These are phyloP conservation scores for Aphanomyces stellatus DNA, from an alignment of 352 stramenopile genomes.

Conservation along the genomic window DNA sequence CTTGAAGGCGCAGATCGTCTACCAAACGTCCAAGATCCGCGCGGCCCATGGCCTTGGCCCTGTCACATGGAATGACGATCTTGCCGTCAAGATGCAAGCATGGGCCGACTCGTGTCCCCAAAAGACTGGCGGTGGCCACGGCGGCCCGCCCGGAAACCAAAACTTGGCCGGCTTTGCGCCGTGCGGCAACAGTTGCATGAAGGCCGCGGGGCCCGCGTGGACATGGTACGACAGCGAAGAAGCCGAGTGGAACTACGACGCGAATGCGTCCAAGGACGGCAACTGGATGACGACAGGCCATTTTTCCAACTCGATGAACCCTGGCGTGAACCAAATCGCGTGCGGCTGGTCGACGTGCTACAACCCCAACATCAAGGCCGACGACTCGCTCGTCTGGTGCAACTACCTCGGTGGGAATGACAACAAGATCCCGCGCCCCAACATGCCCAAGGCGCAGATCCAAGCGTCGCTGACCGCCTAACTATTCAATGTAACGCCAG, in stretches of 20 bases:
- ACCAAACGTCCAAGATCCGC: conserved; percentile 8
- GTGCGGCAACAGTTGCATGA: conserved; percentile 15
- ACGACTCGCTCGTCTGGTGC: conserved; percentile 17
- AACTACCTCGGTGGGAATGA: conserved; percentile 19
- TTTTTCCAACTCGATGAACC: conserved; percentile 20
- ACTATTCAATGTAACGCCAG: neutral
- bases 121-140: conserved; percentile 3
- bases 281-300: conserved; percentile 16
- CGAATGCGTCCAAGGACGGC: conserved; percentile 10
- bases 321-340: conserved; percentile 16
- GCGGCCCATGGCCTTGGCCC: conserved; percentile 14
- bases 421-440: conserved; percentile 1
- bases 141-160: conserved; percentile 13
- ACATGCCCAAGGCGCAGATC: conserved; percentile 2
- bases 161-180: conserved; percentile 11
- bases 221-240: conserved; percentile 15
- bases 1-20: conserved; percentile 11
- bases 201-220: neutral
- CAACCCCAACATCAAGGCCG: neutral
- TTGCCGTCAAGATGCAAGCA: conserved; percentile 15
- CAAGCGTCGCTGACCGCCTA: neutral
- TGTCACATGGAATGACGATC: conserved; percentile 14
- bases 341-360: conserved; percentile 18
- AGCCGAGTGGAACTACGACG: conserved; percentile 13
- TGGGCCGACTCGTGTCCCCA: conserved; percentile 8